Evolutionary conservation across 2,329 filamentous ascomycete genomes (phyloP), one percentile per base, ranked within the genome.

Genomic region (Talaromyces islandicus): DNA sequence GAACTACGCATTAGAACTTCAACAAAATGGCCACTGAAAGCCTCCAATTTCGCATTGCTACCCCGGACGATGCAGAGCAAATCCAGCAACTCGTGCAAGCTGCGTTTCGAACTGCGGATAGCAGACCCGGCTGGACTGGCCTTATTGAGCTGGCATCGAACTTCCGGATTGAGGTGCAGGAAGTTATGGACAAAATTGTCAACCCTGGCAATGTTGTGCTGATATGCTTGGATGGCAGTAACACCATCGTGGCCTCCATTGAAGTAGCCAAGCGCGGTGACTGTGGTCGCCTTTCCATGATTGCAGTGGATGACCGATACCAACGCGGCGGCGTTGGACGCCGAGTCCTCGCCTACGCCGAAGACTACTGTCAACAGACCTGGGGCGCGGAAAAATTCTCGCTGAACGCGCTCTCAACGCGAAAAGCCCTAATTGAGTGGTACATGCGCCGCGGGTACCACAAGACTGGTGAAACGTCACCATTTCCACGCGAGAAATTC

Each of bases 61-160:
- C 68, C 7, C 46, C 59, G 7, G 67, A 74, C 2, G 76, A 80
- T 59, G 77, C 73, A 0, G 55, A 63, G 0, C 68, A 62, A 7
- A 58, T 80, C 27, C 75, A 75, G 29, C 60, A 69, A 17, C 68
- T 80, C 1, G 71, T 78, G 0, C 68, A 79, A 56, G 64, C 70
- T 12, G 75, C 77, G 0, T 80, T 80, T 53, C 75, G 74, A 35
- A 68, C 75, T 51, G 67, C 71, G 3, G 77, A 78, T 48, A 72
- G 62, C 60, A 67, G 76, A 54, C 60, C 69, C 58, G 62, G 67
- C 60, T 76, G 74, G 74, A 72, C 73, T 0, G 77, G 69, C 4
- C 66, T 75, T 57, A 65, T 71, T 35, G 69, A 68, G 4, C 68
- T 73, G 35, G 64, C 64, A 2, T 61, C 64, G 1, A 58, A 59